These are phyloP conservation scores for Trichophyton rubrum DNA, from an alignment of 2,329 filamentous ascomycete species.

Conservation along the genomic window DNA sequence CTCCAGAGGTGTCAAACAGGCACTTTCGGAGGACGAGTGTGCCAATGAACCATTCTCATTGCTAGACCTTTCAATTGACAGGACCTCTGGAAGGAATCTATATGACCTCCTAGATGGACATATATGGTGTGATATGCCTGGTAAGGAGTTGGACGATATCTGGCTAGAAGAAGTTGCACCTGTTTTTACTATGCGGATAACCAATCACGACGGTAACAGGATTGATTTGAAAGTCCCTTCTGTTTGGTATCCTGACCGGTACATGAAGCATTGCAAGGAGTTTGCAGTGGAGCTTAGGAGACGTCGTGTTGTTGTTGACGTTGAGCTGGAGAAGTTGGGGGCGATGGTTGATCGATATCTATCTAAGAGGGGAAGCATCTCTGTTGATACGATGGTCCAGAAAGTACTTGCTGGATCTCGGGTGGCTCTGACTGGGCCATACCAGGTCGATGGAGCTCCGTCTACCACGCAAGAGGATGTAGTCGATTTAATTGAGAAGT, in stretches of 20 bases:
- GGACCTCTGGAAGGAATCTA: slow-evolving; percentile 32
- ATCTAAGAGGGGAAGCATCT: slow-evolving; percentile 14
- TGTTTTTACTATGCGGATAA: slow-evolving; percentile 40
- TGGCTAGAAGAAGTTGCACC: slow-evolving; percentile 41
- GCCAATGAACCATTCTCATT: slow-evolving; percentile 28
- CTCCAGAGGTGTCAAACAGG: slow-evolving; percentile 33
- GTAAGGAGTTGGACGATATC: slow-evolving; percentile 31
- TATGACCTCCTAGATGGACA: slow-evolving; percentile 43
- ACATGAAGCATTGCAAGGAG: slow-evolving; percentile 41
- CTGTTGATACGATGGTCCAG: slow-evolving; percentile 23
- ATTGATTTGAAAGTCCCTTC: slow-evolving; percentile 41
- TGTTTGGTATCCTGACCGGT: slow-evolving; percentile 47
- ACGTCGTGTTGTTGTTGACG: slow-evolving; percentile 23
- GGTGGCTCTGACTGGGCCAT: slow-evolving; percentile 9
- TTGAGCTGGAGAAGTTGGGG: slow-evolving; percentile 24
- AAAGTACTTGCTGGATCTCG: slow-evolving; percentile 25
- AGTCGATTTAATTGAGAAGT: slow-evolving; percentile 22
- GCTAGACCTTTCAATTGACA: slow-evolving; percentile 30
- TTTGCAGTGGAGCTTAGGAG: slow-evolving; percentile 37
- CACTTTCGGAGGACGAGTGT: slow-evolving; percentile 18
- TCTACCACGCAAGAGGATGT: slow-evolving; percentile 8
- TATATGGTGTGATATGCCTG: slow-evolving; percentile 36
- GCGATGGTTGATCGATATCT: slow-evolving; percentile 21
- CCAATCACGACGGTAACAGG: slow-evolving; percentile 17
- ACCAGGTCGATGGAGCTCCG: slow-evolving; percentile 11